Conservation (phyloP, 495 filamentous ascomycete species). For the Trichoderma reesei region DNA sequence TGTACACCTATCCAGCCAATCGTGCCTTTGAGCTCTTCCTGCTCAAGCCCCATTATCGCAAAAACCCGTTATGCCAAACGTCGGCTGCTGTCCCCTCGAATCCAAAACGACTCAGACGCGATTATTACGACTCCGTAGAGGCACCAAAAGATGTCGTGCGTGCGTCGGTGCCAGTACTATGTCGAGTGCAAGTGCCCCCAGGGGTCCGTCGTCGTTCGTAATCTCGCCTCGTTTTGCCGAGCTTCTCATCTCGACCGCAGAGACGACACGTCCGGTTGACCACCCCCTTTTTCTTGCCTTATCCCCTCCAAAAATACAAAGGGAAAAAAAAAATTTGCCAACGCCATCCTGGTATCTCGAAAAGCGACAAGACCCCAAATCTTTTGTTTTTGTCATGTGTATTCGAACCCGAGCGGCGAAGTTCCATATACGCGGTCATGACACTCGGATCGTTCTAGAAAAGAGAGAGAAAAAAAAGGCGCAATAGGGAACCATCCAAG, state of each 20-base stretch:
- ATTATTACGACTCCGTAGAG: background rate
- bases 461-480: background rate
- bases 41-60: background rate
- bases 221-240: background rate
- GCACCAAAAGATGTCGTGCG: background rate
- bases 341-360: constrained; percentile 33
- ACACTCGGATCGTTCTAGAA: constrained; percentile 1
- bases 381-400: constrained; percentile 6
- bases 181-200: background rate
- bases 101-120: background rate
- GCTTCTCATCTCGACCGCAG: background rate
- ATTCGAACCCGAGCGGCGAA: constrained; percentile 2
- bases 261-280: background rate
- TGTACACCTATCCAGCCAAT: constrained; percentile 7
- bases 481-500: background rate
- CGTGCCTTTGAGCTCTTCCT: background rate
- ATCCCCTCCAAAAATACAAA: background rate
- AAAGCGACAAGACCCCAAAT: constrained; percentile 16
- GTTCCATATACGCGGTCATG: constrained; percentile 19
- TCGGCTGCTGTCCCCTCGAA: background rate
- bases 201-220: background rate
- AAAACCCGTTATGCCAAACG: background rate
- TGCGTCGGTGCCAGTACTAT: background rate
- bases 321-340: constrained; percentile 14
- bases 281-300: background rate